Percentiles rank a stretch among this genome's conserved stretches.
Conservation (phyloP, 208 protist species). For the Leptomonas pyrrhocoris region DNA sequence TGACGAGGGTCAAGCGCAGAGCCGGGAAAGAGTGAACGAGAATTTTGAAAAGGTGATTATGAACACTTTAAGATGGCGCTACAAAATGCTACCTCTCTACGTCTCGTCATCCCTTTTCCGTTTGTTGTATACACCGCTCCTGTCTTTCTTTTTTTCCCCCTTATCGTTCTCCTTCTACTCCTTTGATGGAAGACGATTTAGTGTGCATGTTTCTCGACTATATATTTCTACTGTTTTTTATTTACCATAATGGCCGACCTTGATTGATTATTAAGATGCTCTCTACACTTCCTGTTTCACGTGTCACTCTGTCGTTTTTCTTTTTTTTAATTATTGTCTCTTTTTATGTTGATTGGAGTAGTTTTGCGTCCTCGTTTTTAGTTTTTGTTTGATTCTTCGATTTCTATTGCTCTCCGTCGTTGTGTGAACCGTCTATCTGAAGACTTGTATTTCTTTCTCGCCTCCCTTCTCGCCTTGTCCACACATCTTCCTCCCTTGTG, state of each 20-base stretch:
- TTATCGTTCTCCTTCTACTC: not conserved
- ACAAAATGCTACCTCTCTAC: not conserved
- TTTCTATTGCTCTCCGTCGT: not conserved
- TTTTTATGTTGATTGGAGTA: conserved; percentile 6
- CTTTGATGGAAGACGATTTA: conserved; percentile 2
- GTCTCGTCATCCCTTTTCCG: not conserved
- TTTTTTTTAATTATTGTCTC: conserved; percentile 15
- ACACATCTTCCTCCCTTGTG: not conserved
- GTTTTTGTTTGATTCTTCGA: conserved; percentile 6
- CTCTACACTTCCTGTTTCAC: conserved; percentile 4
- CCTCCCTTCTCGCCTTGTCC: not conserved
- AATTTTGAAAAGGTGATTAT: not conserved
- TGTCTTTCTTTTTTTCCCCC: no score
- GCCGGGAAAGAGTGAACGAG: not conserved
- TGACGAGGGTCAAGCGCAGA: not conserved
- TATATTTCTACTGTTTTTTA: not conserved
- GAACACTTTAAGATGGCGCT: not conserved
- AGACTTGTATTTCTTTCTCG: not conserved
- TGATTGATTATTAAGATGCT: conserved; percentile 6
- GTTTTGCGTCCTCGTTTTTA: not conserved
- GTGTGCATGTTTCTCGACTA: not conserved
- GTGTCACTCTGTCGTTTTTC: not conserved
- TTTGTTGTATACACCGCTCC: not conserved
- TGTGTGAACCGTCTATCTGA: not conserved
- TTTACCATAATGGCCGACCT: not conserved